These are phyloP conservation scores for Trichosporon inkin DNA, from an alignment of 1,284 basidiomycete species.

Conservation along the genomic window DNA sequence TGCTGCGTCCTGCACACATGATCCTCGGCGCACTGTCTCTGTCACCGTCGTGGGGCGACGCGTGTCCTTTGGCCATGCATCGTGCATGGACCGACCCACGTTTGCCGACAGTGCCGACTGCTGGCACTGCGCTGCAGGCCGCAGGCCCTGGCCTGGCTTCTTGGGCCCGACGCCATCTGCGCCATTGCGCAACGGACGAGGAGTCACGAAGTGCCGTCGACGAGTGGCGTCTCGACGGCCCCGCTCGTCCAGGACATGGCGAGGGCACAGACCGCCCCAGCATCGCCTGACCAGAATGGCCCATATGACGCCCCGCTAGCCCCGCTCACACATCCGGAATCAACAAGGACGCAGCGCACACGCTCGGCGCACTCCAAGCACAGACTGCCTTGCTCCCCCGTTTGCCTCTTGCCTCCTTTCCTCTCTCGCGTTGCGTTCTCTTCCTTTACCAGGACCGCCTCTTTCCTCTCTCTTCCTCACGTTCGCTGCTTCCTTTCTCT, in stretches of 20 bases:
- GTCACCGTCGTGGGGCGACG: too few relatives aligned
- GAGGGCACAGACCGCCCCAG: background rate
- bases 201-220: background rate
- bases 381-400: background rate
- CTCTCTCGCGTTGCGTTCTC: background rate
- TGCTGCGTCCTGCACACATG: too few relatives aligned
- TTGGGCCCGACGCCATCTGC: background rate
- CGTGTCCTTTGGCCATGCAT: too few relatives aligned
- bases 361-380: background rate
- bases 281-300: too few relatives aligned
- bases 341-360: background rate
- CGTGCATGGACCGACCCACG: too few relatives aligned
- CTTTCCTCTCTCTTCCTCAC: background rate
- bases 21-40: too few relatives aligned
- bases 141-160: too few relatives aligned
- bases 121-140: too few relatives aligned
- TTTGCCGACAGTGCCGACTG: too few relatives aligned
- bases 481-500: background rate
- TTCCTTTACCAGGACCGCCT: too few relatives aligned
- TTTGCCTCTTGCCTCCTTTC: background rate
- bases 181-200: background rate
- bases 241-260: background rate
- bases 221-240: background rate
- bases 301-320: too few relatives aligned
- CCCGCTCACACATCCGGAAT: too few relatives aligned